Percentiles rank a stretch among this genome's conserved stretches.
These are phyloP conservation scores for Caloboletus firmus DNA, from an alignment of 1,284 basidiomycete genomes.

Conservation along the genomic window DNA sequence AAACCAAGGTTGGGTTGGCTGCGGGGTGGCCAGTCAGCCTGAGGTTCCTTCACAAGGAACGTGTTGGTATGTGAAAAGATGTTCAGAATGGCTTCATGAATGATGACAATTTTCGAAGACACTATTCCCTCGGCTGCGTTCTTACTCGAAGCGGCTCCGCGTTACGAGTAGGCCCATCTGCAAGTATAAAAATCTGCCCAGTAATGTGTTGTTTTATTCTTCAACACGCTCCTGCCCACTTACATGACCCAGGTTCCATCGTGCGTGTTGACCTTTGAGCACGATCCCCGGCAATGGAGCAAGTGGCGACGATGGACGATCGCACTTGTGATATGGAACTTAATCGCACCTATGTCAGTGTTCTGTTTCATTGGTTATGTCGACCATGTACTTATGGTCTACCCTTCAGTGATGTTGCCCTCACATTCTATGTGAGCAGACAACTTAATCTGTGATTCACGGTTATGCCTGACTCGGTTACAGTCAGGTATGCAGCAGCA, in stretches of 20 bases:
- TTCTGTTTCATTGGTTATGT: neutral
- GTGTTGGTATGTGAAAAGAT: conserved; percentile 5
- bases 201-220: conserved; percentile 1
- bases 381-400: conserved; percentile 6
- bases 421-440: conserved; percentile 28
- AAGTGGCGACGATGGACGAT: conserved; percentile 28
- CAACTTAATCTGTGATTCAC: neutral
- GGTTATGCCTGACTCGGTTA: neutral
- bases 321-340: conserved; percentile 26
- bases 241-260: conserved; percentile 24
- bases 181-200: conserved; percentile 6
- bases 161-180: conserved; percentile 1
- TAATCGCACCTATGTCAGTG: conserved; percentile 29
- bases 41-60: too few species aligned
- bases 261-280: conserved; percentile 15
- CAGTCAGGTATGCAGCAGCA: conserved; percentile 31
- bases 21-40: too few species aligned
- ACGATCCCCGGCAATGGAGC: conserved; percentile 30
- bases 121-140: neutral
- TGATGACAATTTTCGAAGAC: conserved; percentile 5
- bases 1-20: too few species aligned
- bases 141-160: neutral
- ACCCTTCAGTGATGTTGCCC: conserved; percentile 21
- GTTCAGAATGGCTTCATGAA: neutral
- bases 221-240: conserved; percentile 3